Percentiles rank a stretch among this genome's conserved stretches.
phyloP scores from a whole-genome alignment of 768 basidiomycete genomes.

The Dendrothele bispora region DNA sequence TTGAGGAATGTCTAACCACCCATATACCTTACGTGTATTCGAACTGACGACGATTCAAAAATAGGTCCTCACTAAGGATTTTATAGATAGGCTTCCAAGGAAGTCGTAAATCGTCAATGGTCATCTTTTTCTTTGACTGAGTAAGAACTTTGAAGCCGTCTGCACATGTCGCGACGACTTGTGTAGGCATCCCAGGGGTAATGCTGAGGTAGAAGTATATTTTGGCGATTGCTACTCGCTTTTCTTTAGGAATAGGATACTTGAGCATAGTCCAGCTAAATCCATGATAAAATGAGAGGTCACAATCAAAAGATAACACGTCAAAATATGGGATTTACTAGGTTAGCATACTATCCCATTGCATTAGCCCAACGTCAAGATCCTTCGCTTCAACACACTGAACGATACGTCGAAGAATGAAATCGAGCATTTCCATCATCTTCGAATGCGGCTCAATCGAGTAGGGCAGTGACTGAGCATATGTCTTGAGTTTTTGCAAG shows the following conservation, averaged over 20 bases:
- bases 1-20: not conserved
- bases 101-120: conserved; percentile 76
- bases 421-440: conserved; percentile 76
- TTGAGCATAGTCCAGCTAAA: conserved; percentile 83
- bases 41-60: conserved; percentile 73
- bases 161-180: conserved; percentile 64
- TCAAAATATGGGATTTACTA: conserved; percentile 47
- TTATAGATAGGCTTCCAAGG: conserved; percentile 82
- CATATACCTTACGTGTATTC: conserved; percentile 62
- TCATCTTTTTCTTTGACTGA: conserved; percentile 70
- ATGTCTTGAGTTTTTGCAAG: conserved; percentile 59
- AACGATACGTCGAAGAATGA: conserved; percentile 63
- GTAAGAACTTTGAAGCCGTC: conserved; percentile 62
- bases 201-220: conserved; percentile 78
- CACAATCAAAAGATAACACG: conserved; percentile 11
- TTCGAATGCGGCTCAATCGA: conserved; percentile 72
- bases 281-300: conserved; percentile 4
- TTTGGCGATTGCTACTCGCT: conserved; percentile 70
- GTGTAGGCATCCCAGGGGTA: conserved; percentile 74
- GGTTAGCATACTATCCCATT: conserved; percentile 77
- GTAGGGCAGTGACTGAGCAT: conserved; percentile 72
- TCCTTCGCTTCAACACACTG: conserved; percentile 81
- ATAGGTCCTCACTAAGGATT: conserved; percentile 70
- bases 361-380: conserved; percentile 76
- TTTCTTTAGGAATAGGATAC: conserved; percentile 83